These are phyloP conservation scores for Seminavis robusta DNA, from an alignment of 108 stramenopile species.

Conservation along the genomic window DNA sequence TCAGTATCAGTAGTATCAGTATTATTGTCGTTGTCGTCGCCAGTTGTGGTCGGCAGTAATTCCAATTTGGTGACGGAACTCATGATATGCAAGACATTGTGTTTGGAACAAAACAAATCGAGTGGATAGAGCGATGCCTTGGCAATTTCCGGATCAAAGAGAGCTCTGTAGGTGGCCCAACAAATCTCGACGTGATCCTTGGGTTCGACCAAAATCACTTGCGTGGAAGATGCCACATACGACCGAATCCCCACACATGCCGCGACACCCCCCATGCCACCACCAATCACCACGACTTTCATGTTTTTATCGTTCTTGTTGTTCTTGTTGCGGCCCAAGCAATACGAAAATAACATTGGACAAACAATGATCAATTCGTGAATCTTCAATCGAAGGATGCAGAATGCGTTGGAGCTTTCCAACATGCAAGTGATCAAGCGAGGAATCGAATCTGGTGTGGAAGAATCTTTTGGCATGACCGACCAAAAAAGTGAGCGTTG, in stretches of 20 bases:
- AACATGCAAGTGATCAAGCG: too few relatives aligned
- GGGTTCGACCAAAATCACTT: conserved; percentile 29
- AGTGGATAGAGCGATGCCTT: conserved; percentile 5
- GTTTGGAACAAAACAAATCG: conserved; percentile 3
- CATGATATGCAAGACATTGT: conserved; percentile 13
- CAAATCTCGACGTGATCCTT: conserved; percentile 26
- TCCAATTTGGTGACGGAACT: conserved; percentile 16
- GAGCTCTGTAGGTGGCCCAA: conserved; percentile 11
- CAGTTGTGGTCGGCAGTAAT: conserved; percentile 1
- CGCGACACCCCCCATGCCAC: conserved; percentile 26
- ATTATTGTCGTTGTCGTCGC: conserved; percentile 13
- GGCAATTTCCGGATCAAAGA: conserved; percentile 20
- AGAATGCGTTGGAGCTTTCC: too few relatives aligned
- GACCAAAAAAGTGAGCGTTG: too few relatives aligned
- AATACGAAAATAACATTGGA: too few relatives aligned
- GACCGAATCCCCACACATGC: conserved; percentile 13
- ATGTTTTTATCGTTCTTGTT: not conserved
- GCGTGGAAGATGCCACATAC: conserved; percentile 8
- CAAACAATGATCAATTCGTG: too few relatives aligned
- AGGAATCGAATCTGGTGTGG: too few relatives aligned
- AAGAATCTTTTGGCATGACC: too few relatives aligned
- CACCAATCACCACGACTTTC: conserved; percentile 31
- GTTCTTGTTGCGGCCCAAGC: too few relatives aligned
- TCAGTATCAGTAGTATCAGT: conserved; percentile 13
- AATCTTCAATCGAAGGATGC: too few relatives aligned